Conservation (phyloP, 306 rosid species). For the Cucurbita ficifolia region DNA sequence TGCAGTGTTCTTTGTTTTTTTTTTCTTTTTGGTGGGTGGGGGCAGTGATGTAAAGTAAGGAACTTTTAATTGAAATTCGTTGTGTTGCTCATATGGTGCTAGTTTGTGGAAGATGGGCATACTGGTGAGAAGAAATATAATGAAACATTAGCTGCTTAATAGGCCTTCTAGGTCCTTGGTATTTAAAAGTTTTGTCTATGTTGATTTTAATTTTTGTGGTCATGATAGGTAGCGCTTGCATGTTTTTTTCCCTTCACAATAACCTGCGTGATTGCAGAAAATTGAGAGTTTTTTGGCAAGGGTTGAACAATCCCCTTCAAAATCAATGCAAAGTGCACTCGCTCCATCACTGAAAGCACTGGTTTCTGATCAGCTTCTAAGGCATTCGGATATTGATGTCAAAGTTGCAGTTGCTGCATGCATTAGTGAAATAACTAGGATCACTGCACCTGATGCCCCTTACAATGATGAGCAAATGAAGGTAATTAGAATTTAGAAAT, state of each 20-base stretch:
- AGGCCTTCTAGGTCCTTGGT: background rate
- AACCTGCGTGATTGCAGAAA: constrained; percentile 20
- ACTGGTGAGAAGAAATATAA: background rate
- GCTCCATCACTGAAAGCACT: constrained; percentile 59
- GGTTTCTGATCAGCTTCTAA: constrained; percentile 38
- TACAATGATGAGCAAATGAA: constrained; percentile 88
- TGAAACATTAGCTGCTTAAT: background rate
- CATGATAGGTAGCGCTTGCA: background rate
- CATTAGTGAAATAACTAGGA: constrained; percentile 86
- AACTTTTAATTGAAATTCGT: background rate
- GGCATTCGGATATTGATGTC: constrained; percentile 61
- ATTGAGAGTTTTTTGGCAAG: constrained; percentile 41
- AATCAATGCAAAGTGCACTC: constrained; percentile 61
- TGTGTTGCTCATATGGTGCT: background rate
- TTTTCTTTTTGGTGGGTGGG: background rate
- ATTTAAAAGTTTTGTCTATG: background rate
- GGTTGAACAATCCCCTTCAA: constrained; percentile 78
- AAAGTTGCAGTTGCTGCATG: constrained; percentile 81
- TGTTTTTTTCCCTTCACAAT: background rate
- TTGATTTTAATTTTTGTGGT: background rate
- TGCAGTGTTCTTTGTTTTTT: background rate
- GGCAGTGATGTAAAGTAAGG: background rate
- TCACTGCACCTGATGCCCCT: constrained; percentile 94
- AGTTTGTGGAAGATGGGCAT: background rate
- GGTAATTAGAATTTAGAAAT: constrained; percentile 22